Percentiles rank a stretch among this genome's conserved stretches.
Conservation (phyloP, 805 yeast species). For the Candida insectorum region DNA sequence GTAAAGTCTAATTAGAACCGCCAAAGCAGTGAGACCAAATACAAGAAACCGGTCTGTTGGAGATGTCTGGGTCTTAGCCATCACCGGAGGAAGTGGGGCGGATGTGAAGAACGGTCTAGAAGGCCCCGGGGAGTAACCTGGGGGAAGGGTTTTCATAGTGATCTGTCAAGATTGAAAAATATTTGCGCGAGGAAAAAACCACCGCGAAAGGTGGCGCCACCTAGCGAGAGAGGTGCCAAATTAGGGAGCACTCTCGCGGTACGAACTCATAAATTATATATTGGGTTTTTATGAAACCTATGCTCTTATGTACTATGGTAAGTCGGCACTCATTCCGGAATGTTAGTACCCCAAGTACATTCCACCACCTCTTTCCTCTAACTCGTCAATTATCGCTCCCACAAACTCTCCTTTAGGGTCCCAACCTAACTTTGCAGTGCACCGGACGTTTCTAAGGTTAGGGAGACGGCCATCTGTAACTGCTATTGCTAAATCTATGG, state of each 20-base stretch:
- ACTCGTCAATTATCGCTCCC: conserved; percentile 53
- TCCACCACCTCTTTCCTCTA: conserved; percentile 80
- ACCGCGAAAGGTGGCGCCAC: not conserved
- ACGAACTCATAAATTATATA: too few relatives aligned
- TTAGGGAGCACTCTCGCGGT: too few relatives aligned
- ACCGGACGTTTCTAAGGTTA: conserved; percentile 53
- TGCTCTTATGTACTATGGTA: too few relatives aligned
- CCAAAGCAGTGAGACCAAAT: conserved; percentile 19
- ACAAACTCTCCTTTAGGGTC: conserved; percentile 46
- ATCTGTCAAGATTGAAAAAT: not conserved
- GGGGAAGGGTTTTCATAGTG: conserved; percentile 14
- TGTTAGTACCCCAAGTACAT: conserved; percentile 46
- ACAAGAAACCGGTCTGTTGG: conserved; percentile 19
- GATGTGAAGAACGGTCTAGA: conserved; percentile 28
- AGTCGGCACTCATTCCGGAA: too few relatives aligned
- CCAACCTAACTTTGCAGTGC: conserved; percentile 87
- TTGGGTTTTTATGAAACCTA: too few relatives aligned
- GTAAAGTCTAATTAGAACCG: conserved; percentile 27
- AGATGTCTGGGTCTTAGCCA: conserved; percentile 11
- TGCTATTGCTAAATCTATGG: conserved; percentile 86
- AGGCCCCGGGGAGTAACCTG: conserved; percentile 28
- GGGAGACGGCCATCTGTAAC: conserved; percentile 77
- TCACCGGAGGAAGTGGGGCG: conserved; percentile 12
- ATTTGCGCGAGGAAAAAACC: not conserved
- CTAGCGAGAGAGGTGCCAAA: too few relatives aligned